Conservation (phyloP, 345 rosid genomes). For the Dipteronia dyeriana region DNA sequence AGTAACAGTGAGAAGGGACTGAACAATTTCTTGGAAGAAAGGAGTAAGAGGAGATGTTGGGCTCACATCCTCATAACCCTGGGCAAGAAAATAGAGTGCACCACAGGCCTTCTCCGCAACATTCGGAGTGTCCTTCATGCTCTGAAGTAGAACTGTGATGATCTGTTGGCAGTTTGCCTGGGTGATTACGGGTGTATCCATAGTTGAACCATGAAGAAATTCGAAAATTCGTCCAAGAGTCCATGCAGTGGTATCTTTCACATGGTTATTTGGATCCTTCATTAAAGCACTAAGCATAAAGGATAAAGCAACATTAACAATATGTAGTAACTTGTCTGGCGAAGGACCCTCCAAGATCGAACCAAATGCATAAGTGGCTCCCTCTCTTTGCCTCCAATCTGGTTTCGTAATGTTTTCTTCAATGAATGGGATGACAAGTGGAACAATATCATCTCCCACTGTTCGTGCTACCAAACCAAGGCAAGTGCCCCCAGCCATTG, state of each 20-base stretch:
- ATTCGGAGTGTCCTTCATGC: slow-evolving; percentile 45
- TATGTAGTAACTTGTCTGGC: slow-evolving; percentile 29
- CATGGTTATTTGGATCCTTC: slow-evolving; percentile 46
- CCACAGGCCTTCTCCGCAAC: slow-evolving; percentile 52
- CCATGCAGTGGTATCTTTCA: slow-evolving; percentile 51
- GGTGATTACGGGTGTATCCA: slow-evolving; percentile 39
- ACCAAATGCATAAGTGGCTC: slow-evolving; percentile 38
- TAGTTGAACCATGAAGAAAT: slow-evolving; percentile 44
- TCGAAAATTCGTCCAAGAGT: slow-evolving; percentile 49
- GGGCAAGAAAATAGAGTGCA: slow-evolving; percentile 49
- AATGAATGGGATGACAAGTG: slow-evolving; percentile 38
- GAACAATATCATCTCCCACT: slow-evolving; percentile 37
- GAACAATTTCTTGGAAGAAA: slow-evolving; percentile 71
- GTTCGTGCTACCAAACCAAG: slow-evolving; percentile 40
- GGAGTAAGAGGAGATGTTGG: slow-evolving; percentile 63
- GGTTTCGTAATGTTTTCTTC: slow-evolving; percentile 38
- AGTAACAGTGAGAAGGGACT: slow-evolving; percentile 66
- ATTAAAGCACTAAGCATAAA: slow-evolving; percentile 45
- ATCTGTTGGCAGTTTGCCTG: slow-evolving; percentile 46
- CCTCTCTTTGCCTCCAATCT: slow-evolving; percentile 41
- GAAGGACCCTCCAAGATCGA: slow-evolving; percentile 40
- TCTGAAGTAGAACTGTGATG: slow-evolving; percentile 41
- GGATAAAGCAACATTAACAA: slow-evolving; percentile 25
- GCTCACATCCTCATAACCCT: slow-evolving; percentile 40
- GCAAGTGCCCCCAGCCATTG: slow-evolving; percentile 48